Conservation (phyloP, 148 eudicot genomes). For the Heliosperma pusillum region DNA sequence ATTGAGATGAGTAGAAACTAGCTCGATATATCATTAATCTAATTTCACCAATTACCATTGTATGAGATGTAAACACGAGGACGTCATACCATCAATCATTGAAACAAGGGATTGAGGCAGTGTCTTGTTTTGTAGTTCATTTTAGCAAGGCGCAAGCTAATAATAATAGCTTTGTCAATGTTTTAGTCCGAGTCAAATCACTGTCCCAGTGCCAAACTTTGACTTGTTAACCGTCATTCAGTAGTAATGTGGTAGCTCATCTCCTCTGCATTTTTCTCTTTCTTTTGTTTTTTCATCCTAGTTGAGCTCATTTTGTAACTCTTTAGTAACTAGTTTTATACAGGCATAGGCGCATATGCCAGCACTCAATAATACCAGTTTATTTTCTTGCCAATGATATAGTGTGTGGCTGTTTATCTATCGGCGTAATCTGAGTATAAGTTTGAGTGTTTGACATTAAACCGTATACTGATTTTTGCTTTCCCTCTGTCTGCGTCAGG, state of each 20-base stretch:
- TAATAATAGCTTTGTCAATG: background rate
- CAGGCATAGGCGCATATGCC: no score
- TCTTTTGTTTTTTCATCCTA: background rate
- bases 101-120: background rate
- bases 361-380: no score
- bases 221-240: background rate
- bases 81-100: background rate
- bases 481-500: constrained; percentile 44
- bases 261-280: background rate
- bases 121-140: background rate
- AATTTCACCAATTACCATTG: background rate
- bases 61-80: background rate
- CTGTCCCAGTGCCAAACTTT: background rate
- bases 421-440: background rate
- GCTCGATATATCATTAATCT: background rate
- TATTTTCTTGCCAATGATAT: background rate
- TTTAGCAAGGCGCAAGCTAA: background rate
- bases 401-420: background rate
- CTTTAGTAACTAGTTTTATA: background rate
- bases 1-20: background rate
- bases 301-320: background rate
- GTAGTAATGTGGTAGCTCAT: background rate
- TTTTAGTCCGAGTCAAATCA: background rate
- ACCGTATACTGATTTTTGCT: background rate
- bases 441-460: background rate